Evolutionary conservation across 768 basidiomycete genomes (phyloP), one percentile per base, ranked within the genome.

Genomic region (Austroboletus eburneus): DNA sequence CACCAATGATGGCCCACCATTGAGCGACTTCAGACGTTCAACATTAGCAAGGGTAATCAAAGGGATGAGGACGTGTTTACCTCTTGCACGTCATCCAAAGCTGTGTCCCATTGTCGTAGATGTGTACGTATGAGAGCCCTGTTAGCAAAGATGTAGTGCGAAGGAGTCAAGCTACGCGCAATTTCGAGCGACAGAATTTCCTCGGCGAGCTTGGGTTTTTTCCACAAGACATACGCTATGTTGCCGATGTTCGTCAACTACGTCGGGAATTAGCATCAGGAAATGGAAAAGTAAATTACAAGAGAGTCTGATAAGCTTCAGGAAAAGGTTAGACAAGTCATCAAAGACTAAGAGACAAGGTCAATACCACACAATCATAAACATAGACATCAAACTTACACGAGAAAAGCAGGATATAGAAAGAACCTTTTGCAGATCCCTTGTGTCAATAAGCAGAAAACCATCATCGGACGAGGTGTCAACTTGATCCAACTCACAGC

Each of bases 391-490:
- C 1, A 6, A 21, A 43, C 58, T 10, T 20, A 59, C 57, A 20
- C 47, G 32, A 29, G 23, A 43, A 36, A 49, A 57, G 16, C 50
- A 57, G 4, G 37, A n/a, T 8, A 4, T n/a, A 4, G 36, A 49
- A 36, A 59, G 55, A 9, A 24, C 10, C 12, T 39, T 24, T 22
- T 20, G 49, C 8, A 59, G 45, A 21, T 60, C 38, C 27, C 47
- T 45, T 12, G 46, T 9, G 14, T 30, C 42, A 16, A 20, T 45
- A 20, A 49, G 47, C 27, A 59, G 37, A 9, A 13, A 20, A 13
- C n/a, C 7, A 33, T 60, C 55, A 3, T 60, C 57, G 7, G 23
- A 36, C 14, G 57, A 59, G 32, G 60, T 18, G 2, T 42, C 46
- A 1, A 29, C 55, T 17, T 53, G 49, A n/a, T 46, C 17, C 3